phyloP scores from a whole-genome alignment of 1,284 basidiomycete species.

The Crucibulum cyathiforme region DNA sequence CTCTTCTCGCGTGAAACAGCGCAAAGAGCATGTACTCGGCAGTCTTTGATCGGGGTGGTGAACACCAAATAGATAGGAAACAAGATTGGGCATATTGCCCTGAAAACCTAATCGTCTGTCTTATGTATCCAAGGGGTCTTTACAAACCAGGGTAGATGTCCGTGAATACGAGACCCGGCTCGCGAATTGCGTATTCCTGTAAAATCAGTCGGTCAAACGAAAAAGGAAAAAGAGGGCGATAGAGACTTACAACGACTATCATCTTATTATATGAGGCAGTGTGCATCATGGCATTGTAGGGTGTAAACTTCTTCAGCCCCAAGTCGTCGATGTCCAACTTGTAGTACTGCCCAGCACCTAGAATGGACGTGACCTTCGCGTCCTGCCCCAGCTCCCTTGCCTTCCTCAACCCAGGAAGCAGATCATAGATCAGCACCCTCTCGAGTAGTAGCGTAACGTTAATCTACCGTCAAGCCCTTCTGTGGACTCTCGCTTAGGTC shows the following conservation, averaged over 20 bases:
- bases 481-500: constrained; percentile 36
- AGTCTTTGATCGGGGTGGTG: constrained; percentile 22
- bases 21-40: constrained; percentile 45
- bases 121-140: not conserved
- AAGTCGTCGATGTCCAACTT: constrained; percentile 41
- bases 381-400: constrained; percentile 34
- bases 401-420: constrained; percentile 31
- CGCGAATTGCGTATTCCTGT: not conserved
- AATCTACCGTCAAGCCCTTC: constrained; percentile 44
- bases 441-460: constrained; percentile 34
- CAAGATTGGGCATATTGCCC: not conserved
- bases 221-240: not conserved
- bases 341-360: constrained; percentile 35
- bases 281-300: constrained; percentile 13
- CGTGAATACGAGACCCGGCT: not conserved
- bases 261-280: constrained; percentile 29
- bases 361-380: constrained; percentile 42
- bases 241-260: constrained; percentile 8
- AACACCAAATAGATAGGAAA: not conserved
- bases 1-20: constrained; percentile 37
- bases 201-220: not conserved
- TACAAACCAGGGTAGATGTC: not conserved
- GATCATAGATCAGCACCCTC: constrained; percentile 31
- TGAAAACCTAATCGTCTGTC: not conserved
- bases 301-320: constrained; percentile 29